A percentile compares a stretch with the other conserved stretches of the same genome.
phyloP scores from a whole-genome alignment of 768 basidiomycete genomes.

The Leccinum disarticulatum region DNA sequence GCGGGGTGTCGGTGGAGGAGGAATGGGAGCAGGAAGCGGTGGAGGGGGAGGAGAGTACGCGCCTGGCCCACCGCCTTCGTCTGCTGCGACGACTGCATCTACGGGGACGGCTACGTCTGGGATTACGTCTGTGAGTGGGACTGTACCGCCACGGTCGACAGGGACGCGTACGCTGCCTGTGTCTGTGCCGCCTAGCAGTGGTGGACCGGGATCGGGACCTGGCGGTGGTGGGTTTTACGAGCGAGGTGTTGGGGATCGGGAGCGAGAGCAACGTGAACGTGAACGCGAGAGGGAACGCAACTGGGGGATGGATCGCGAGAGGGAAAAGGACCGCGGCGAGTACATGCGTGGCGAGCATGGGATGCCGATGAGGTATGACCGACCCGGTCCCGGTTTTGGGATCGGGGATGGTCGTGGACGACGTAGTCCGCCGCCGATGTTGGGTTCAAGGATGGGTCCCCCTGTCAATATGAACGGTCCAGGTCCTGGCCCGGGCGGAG shows the following conservation, averaged over 20 bases:
- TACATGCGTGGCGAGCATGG: conserved; percentile 32
- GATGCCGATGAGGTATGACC: conserved; percentile 35
- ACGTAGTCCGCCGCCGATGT: conserved; percentile 28
- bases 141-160: conserved; percentile 4
- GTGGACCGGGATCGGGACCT: conserved; percentile 14
- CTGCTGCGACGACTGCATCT: conserved; percentile 10
- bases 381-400: conserved; percentile 8
- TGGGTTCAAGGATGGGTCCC: conserved; percentile 16
- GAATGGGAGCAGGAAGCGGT: neutral
- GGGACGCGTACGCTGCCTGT: conserved; percentile 23
- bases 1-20: neutral
- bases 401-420: conserved; percentile 20
- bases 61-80: conserved; percentile 22
- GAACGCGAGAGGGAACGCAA: conserved; percentile 10
- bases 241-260: conserved; percentile 3
- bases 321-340: conserved; percentile 38
- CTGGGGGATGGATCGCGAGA: conserved; percentile 17
- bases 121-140: conserved; percentile 4
- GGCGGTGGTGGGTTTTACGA: conserved; percentile 34
- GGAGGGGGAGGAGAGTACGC: conserved; percentile 19
- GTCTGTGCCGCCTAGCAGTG: conserved; percentile 23
- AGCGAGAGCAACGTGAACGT: neutral
- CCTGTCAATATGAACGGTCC: conserved; percentile 4
- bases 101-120: neutral
- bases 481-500: neutral